Base-by-base conservation (phyloP, 768 basidiomycete genomes). In the Myochromella boudieri region DNA sequence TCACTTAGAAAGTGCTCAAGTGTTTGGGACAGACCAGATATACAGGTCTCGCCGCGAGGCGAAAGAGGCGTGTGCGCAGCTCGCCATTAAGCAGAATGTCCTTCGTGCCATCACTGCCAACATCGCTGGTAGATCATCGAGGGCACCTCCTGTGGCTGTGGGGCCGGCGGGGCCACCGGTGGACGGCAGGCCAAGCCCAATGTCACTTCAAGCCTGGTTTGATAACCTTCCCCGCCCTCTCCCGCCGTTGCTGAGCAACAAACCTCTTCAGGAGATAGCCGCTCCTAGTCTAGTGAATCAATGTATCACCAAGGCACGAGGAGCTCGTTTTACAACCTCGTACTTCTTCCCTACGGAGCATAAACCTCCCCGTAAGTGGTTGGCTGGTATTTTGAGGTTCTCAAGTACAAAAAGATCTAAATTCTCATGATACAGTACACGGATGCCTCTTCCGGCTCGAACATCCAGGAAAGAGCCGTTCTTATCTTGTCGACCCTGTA, bases 151-250 rank as follows among this genome's bases (percentile, higher is more conserved):
- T 12, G 12, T 10, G 11, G 11, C n/a, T 12, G n/a, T 8, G 8
- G 9, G 29, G n/a, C 29, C 29, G 9, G 33, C 14, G n/a, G 12
- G 1, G 4, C 20, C 22, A 24, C 31, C 11, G 3, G 22, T 15
- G 1, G 17, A 15, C 10, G 21, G 8, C 37, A 26, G 48, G 34
- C 26, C 44, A 2, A 55, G 54, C 28, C 63, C 66, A 2, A 62
- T 72, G 32, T 70, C 74, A 0, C 62, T 88, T 1, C 81, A 83
- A 49, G 62, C 63, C 1, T 87, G 82, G 60, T 84, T 76, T 55
- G 83, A 84, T n/a, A 61, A 77, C 11, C 74, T 89, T 36, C 84
- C 85, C 1, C 72, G 74, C 36, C 86, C 84, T 1, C 76, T 86
- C 42, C 78, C 82, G 0, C 81, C 84, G 48, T 56, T 67, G 9